These are phyloP conservation scores for Gossypium rotundifolium DNA, from an alignment of 345 rosid genomes.

Conservation along the genomic window DNA sequence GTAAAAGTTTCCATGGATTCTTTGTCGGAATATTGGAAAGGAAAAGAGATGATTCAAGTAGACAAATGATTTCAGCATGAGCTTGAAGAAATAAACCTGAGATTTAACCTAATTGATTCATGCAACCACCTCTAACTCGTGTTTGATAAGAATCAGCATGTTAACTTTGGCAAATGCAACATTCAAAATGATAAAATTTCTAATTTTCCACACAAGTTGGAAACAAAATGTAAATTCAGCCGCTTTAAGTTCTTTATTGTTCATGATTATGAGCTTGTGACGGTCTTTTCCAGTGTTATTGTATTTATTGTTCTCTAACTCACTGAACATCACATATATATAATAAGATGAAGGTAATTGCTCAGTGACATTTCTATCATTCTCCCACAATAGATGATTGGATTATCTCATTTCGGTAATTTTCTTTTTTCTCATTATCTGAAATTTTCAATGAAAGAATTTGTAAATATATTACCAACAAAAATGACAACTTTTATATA, in stretches of 20 bases:
- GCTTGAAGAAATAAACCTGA: not conserved
- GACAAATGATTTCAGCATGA: not conserved
- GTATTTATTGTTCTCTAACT: not conserved
- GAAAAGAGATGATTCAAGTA: not conserved
- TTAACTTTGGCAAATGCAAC: not conserved
- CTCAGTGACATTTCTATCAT: constrained; percentile 2
- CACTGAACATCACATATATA: constrained; percentile 15
- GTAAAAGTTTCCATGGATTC: not conserved
- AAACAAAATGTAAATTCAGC: not conserved
- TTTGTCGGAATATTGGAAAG: not conserved
- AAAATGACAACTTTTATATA: constrained; percentile 18
- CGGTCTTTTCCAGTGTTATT: not conserved
- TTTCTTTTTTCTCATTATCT: constrained; percentile 13
- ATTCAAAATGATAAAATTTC: not conserved
- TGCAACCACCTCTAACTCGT: too few relatives aligned
- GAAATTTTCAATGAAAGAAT: constrained; percentile 52
- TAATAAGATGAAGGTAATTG: not conserved
- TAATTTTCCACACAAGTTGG: not conserved
- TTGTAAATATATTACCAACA: constrained; percentile 26
- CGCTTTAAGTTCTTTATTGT: not conserved
- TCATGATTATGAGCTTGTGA: not conserved
- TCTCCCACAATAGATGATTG: constrained; percentile 12
- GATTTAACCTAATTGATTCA: too few relatives aligned
- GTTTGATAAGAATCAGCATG: too few relatives aligned
- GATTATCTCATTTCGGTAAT: constrained; percentile 20